Base-by-base conservation (phyloP, 768 basidiomycete genomes). In the Leucosporidium yakuticum region DNA sequence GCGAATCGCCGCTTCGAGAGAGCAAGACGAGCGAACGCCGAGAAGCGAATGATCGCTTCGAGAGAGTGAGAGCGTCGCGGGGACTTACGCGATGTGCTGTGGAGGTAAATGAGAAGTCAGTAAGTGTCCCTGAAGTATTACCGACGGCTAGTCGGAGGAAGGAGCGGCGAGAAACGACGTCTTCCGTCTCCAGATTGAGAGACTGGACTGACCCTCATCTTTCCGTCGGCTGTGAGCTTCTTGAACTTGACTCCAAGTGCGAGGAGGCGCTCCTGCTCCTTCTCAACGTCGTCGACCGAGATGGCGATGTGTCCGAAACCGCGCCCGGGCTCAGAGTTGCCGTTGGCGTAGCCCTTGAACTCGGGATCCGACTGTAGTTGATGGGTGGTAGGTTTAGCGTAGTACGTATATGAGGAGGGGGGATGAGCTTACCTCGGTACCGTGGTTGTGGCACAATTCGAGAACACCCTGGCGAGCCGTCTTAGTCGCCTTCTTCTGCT, bases 301-400 rank as follows among this genome's bases (percentile, higher is more conserved):
- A 47, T 47, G 66, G 89, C 89, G 74, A 94, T 91, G 79, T 96
- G 94, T 0, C 93, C 91, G 76, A 92, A 94, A 8, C 86, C 85
- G 64, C 82, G 82, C 34, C 87, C 86, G 6, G 89, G 88, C 6
- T 94, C 92, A 5, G 84, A 77, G 80, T 99, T 99, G 1, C 95
- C 95, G 74, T 79, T 88, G 15, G 86, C 83, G 78, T 96, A 97
- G 47, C 91, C 93, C 74, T 85, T 78, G 82, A 93, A 93, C 70
- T 79, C 79, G 61, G 85, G 74, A 77, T 94, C 88, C 64, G 79
- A 44, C 39, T 44, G 39, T 15, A 44, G 39, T 8, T 8, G 3
- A 44, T 44, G 39, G 2, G 14, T n/a, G 39, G 14, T 44, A 15
- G 17, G 39, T 15, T 15, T 3, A 44, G 39, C 12, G 39, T 44